Conservation (phyloP, 2,329 filamentous ascomycete genomes). For the Didymella exigua region DNA sequence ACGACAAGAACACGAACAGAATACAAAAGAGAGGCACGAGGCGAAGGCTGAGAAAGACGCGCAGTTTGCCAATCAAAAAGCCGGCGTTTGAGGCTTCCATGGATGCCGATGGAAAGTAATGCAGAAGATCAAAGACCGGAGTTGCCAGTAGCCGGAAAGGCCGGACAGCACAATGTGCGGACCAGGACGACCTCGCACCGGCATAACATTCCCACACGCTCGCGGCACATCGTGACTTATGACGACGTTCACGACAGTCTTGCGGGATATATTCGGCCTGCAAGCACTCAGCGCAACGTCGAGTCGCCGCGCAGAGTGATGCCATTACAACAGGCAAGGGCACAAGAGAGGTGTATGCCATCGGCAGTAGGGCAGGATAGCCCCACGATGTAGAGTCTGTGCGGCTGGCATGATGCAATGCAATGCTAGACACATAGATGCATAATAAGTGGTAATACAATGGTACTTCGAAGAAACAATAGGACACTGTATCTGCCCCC, state of each 20-base stretch:
- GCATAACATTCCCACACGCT: neutral
- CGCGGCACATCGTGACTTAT: neutral
- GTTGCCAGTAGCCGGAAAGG: neutral
- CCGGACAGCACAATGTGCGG: neutral
- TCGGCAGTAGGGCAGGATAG: neutral
- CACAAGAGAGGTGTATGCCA: neutral
- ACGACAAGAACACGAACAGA: conserved; percentile 36
- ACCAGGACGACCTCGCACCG: neutral
- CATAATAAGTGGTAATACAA: neutral
- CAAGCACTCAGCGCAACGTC: neutral
- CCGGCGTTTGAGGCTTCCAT: neutral
- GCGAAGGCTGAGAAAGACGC: conserved; percentile 10
- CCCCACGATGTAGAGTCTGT: neutral
- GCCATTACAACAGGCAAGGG: neutral
- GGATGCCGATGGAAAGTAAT: neutral
- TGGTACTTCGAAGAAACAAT: neutral
- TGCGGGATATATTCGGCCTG: neutral
- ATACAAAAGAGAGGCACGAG: conserved; percentile 5
- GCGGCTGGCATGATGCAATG: neutral
- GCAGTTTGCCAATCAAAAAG: conserved; percentile 8
- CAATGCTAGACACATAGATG: neutral
- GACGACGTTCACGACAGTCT: neutral
- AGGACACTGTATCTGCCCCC: neutral
- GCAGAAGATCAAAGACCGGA: neutral
- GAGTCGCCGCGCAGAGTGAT: neutral